Evolutionary conservation across 2,329 filamentous ascomycete genomes (phyloP), one percentile per base, ranked within the genome.

Genomic region (Epichloe festucae): DNA sequence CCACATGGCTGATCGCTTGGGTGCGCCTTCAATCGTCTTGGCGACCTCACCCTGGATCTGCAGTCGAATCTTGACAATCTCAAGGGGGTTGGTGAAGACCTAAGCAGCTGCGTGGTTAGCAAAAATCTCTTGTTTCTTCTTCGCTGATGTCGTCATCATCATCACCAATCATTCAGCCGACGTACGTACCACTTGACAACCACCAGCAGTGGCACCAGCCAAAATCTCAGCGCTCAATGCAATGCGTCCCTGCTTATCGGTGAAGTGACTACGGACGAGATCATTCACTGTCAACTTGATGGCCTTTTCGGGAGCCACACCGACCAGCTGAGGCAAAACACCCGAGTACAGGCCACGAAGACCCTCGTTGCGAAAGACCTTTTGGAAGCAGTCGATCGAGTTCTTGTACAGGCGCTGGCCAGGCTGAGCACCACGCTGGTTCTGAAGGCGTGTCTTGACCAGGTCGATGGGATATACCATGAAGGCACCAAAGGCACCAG

Each of bases 241-340:
- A 63, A 98, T 95, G 53, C 80, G 73, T 48, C 86, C 85, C 56
- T 88, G 79, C 61, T 89, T 81, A 62, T 89, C 83, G 3, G 84
- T 86, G 63, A 90, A 84, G 58, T 78, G 76, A 8, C 79, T 77
- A 63, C 93, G 84, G 21, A 94, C 89, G 51, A 98, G 71, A 65
- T 98, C 93, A 70, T 98, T 98, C 63, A 98, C 90, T 0, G 93
- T 98, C 56, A 98, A 81, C 75, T 98, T 98, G 73, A 98, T 98
- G 60, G 93, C 93, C 76, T 98, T 98, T 69, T 98, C 93, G 2
- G 93, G 93, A n/a, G 93, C 93, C 45, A 98, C 93, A 68, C 93
- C 93, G 56, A 98, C 88, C 45, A 98, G 78, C 74, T 98, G 93
- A 11, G 93, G 93, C 49, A 96, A 69, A 19, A 98, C 89, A 65